Evolutionary conservation across 164 flowering plant genomes (phyloP).

Genomic region (Magnolia officinalis): DNA sequence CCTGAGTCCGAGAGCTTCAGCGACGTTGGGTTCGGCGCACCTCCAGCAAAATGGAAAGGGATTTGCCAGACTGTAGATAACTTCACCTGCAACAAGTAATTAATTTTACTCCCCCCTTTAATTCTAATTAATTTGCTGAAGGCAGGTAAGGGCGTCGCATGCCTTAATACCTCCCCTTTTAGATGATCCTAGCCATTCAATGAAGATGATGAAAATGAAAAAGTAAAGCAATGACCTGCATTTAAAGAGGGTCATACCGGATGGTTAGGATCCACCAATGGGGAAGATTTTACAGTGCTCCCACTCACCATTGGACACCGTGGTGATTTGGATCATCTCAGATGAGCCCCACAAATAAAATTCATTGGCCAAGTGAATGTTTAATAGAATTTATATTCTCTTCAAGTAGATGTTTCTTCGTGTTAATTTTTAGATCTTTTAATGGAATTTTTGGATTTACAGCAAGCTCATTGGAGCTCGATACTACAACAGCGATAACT

Average conservation of each 20-base stretch:
- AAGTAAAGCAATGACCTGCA: too few relatives aligned
- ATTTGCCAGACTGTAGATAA: slow-evolving; percentile 24
- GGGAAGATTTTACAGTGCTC: too few relatives aligned
- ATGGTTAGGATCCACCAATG: too few relatives aligned
- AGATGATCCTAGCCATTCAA: too few relatives aligned
- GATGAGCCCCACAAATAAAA: too few relatives aligned
- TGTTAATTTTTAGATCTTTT: background rate
- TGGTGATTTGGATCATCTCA: too few relatives aligned
- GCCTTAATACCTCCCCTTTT: too few relatives aligned
- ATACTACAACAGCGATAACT: slow-evolving; percentile 19
- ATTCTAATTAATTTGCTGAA: background rate
- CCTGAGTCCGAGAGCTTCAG: slow-evolving; percentile 53
- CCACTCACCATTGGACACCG: too few relatives aligned
- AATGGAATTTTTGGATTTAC: slow-evolving; percentile 4
- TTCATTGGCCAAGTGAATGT: background rate
- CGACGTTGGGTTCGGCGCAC: slow-evolving; percentile 50
- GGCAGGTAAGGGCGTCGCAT: background rate
- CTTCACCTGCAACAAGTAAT: slow-evolving; percentile 69
- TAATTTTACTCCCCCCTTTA: slow-evolving; percentile 12
- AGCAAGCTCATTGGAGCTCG: slow-evolving; percentile 37
- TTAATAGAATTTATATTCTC: background rate
- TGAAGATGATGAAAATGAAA: too few relatives aligned
- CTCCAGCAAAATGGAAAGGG: slow-evolving; percentile 74
- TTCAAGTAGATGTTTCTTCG: background rate
- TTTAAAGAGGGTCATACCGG: too few relatives aligned